phyloP scores from a whole-genome alignment of 1,284 basidiomycete species.

The Flammula alnicola region DNA sequence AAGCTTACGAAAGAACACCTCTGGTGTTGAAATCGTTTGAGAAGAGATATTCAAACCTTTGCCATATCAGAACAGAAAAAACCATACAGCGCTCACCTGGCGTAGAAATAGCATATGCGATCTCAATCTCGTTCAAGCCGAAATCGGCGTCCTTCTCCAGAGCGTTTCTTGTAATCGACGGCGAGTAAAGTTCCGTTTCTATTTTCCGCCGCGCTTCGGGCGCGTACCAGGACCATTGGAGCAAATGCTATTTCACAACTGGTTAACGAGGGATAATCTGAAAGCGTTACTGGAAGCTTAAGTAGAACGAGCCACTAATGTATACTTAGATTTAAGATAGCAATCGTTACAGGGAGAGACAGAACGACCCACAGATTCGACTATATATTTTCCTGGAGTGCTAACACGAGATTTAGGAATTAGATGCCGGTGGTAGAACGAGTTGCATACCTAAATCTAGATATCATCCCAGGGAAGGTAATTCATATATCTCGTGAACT shows the following conservation, averaged over 20 bases:
- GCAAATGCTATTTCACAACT: constrained; percentile 22
- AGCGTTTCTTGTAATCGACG: constrained; percentile 30
- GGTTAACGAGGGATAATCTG: background rate
- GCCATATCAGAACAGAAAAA: background rate
- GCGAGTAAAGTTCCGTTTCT: constrained; percentile 30
- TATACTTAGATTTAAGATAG: background rate
- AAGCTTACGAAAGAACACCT: constrained; percentile 28
- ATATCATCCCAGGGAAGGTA: background rate
- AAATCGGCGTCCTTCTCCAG: constrained; percentile 32
- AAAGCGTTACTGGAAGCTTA: constrained; percentile 30
- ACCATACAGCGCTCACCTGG: constrained; percentile 29
- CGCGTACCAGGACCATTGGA: constrained; percentile 38
- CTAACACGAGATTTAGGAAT: no score
- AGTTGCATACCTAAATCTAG: background rate
- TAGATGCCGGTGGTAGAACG: no score
- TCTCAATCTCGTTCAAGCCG: constrained; percentile 32
- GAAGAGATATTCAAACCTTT: background rate
- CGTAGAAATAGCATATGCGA: constrained; percentile 34
- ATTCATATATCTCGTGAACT: background rate
- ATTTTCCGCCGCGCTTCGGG: constrained; percentile 28
- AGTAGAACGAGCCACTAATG: constrained; percentile 34
- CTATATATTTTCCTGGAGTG: constrained; percentile 22
- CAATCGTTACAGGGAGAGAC: background rate
- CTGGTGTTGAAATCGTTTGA: constrained; percentile 23
- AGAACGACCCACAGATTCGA: constrained; percentile 23